Conservation (phyloP, 371 early-diverging fungal genomes). For the Mucor ambiguus region DNA sequence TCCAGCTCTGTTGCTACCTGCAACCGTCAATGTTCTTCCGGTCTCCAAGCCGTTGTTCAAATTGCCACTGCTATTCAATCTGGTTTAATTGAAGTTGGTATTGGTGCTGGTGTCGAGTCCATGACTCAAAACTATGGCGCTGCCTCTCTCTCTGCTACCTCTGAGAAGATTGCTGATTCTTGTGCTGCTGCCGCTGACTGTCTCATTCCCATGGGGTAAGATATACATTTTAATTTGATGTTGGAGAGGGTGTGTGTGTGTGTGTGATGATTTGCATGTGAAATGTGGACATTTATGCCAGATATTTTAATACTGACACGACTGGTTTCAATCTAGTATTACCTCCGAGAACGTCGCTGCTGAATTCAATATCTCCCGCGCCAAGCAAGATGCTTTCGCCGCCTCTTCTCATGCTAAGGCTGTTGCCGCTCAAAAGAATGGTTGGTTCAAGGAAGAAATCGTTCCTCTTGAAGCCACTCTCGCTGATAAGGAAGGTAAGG, state of each 20-base stretch:
- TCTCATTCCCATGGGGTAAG: constrained; percentile 84
- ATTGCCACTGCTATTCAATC: constrained; percentile 91
- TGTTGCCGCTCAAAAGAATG: constrained; percentile 85
- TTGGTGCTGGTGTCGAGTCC: constrained; percentile 98
- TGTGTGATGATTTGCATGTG: neutral
- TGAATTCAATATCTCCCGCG: constrained; percentile 81
- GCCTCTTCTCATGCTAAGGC: constrained; percentile 82
- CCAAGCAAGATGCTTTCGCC: constrained; percentile 91
- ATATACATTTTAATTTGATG: constrained; percentile 9
- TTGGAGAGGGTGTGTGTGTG: neutral
- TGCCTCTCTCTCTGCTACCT: constrained; percentile 71
- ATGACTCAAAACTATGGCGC: constrained; percentile 95
- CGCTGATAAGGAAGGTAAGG: constrained; percentile 74
- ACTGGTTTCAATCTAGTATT: constrained; percentile 45
- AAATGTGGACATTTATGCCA: neutral
- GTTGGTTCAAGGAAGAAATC: constrained; percentile 93
- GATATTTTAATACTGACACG: neutral
- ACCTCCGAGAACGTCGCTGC: constrained; percentile 97
- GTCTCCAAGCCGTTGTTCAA: constrained; percentile 93
- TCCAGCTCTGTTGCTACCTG: constrained; percentile 82
- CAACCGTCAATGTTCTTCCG: constrained; percentile 98
- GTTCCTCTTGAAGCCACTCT: constrained; percentile 84
- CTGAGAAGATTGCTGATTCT: constrained; percentile 72
- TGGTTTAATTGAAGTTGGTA: constrained; percentile 94
- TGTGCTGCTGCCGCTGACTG: constrained; percentile 81